Percentiles rank a stretch among this genome's conserved stretches.
Evolutionary conservation across 495 filamentous ascomycete genomes (phyloP).

Genomic region (Aspergillus affinis): DNA sequence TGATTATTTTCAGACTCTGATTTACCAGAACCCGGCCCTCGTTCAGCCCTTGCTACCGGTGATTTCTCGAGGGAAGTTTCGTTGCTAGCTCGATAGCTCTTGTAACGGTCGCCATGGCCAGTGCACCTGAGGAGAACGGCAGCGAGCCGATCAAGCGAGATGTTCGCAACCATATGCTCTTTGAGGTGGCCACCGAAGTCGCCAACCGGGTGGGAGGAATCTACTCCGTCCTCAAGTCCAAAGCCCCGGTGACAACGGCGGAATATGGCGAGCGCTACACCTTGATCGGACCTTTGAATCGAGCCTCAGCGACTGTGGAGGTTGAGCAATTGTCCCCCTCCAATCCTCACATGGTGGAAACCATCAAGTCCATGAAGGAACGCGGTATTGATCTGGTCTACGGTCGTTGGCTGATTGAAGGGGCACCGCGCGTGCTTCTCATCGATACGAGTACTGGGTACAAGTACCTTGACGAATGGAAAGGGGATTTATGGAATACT

Average conservation of each 20-base stretch:
- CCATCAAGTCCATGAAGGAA: constrained; percentile 85
- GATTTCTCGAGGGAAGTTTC: background rate
- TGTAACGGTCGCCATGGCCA: constrained; percentile 21
- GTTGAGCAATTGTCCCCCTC: constrained; percentile 88
- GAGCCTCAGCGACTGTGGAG: constrained; percentile 88
- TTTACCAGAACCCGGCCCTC: background rate
- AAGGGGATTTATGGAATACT: constrained; percentile 88
- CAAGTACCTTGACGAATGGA: constrained; percentile 92
- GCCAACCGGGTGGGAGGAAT: constrained; percentile 98
- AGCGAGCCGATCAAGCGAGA: constrained; percentile 55
- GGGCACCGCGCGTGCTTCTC: constrained; percentile 87
- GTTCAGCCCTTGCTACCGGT: background rate
- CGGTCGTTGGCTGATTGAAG: constrained; percentile 96
- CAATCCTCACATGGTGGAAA: constrained; percentile 73
- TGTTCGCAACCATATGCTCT: constrained; percentile 79
- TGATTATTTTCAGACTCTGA: background rate
- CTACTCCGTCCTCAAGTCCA: constrained; percentile 98
- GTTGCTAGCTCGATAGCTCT: background rate
- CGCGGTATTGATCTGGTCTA: constrained; percentile 90
- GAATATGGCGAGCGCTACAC: constrained; percentile 99
- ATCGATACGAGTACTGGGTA: constrained; percentile 95
- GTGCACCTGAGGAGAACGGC: constrained; percentile 29
- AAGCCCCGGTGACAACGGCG: constrained; percentile 93
- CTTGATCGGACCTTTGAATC: constrained; percentile 91
- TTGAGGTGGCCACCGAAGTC: constrained; percentile 95